Conservation (phyloP, 805 yeast species). For the Starmerella potacharoeniae region DNA sequence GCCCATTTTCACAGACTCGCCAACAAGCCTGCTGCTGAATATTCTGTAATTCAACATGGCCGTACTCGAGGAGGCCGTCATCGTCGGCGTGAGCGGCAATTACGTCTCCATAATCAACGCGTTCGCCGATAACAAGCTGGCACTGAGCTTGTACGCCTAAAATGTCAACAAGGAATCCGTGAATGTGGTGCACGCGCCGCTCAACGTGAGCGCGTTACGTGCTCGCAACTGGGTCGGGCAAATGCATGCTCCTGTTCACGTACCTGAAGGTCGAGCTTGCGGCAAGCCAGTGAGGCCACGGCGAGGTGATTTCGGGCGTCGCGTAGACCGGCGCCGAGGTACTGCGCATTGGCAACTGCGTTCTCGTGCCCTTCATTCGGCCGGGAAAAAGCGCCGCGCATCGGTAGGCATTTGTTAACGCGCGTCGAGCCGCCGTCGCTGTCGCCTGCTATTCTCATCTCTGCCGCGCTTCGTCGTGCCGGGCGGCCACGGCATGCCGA, state of each 20-base stretch:
- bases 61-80: background rate
- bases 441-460: too few species aligned
- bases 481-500: background rate
- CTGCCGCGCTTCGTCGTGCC: background rate
- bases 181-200: constrained; percentile 11
- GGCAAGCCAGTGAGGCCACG: constrained; percentile 49
- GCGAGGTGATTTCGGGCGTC: constrained; percentile 41
- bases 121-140: constrained; percentile 6
- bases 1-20: constrained; percentile 24
- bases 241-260: constrained; percentile 42
- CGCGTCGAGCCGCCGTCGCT: background rate
- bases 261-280: constrained; percentile 37
- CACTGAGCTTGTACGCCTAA: constrained; percentile 8
- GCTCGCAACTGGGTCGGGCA: constrained; percentile 38
- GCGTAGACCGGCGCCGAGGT: constrained; percentile 15
- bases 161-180: constrained; percentile 18
- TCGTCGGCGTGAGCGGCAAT: constrained; percentile 20
- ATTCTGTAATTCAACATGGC: constrained; percentile 40
- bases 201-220: constrained; percentile 10
- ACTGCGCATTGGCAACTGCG: constrained; percentile 15
- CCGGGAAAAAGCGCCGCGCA: background rate
- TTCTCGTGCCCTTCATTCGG: constrained; percentile 6
- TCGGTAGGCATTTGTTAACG: background rate
- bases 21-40: constrained; percentile 41
- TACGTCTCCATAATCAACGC: constrained; percentile 15